Evolutionary conservation across 805 yeast genomes (phyloP).

Genomic region (Groenewaldozyma tartarivorans): DNA sequence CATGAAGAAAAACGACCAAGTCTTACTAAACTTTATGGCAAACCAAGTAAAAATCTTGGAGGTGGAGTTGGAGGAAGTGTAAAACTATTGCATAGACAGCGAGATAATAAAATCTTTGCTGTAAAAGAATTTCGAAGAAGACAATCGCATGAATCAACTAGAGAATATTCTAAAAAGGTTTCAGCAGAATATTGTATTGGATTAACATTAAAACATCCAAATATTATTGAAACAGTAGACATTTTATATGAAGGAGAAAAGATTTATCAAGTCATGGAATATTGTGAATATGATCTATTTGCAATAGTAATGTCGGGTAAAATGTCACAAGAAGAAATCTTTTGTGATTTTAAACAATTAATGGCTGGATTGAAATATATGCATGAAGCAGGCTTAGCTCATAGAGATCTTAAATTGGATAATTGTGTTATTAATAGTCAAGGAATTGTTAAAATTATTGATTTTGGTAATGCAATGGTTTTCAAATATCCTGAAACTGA

Average conservation of each 20-base stretch:
- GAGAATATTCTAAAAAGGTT: slow-evolving; percentile 86
- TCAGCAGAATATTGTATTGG: slow-evolving; percentile 95
- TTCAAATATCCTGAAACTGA: slow-evolving; percentile 78
- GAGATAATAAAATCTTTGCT: slow-evolving; percentile 71
- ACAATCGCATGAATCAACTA: slow-evolving; percentile 59
- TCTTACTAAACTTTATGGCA: slow-evolving; percentile 59
- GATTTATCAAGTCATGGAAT: slow-evolving; percentile 87
- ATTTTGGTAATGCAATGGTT: slow-evolving; percentile 89
- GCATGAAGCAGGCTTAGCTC: slow-evolving; percentile 80
- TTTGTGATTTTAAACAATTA: slow-evolving; percentile 85
- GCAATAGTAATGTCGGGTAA: slow-evolving; percentile 92
- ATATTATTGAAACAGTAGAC: slow-evolving; percentile 84
- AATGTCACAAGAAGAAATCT: slow-evolving; percentile 69
- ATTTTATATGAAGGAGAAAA: slow-evolving; percentile 82
- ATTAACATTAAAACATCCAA: slow-evolving; percentile 78
- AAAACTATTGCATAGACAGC: slow-evolving; percentile 54
- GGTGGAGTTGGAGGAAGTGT: slow-evolving; percentile 96
- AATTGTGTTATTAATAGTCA: slow-evolving; percentile 78
- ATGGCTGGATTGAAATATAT: slow-evolving; percentile 72
- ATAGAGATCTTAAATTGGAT: slow-evolving; percentile 84
- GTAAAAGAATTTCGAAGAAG: slow-evolving; percentile 85
- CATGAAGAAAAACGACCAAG: slow-evolving; percentile 20
- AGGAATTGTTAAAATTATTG: slow-evolving; percentile 84
- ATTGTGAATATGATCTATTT: slow-evolving; percentile 84
- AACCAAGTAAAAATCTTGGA: slow-evolving; percentile 78